Evolutionary conservation across 345 rosid genomes (phyloP).

Genomic region (Iberis pinnata): DNA sequence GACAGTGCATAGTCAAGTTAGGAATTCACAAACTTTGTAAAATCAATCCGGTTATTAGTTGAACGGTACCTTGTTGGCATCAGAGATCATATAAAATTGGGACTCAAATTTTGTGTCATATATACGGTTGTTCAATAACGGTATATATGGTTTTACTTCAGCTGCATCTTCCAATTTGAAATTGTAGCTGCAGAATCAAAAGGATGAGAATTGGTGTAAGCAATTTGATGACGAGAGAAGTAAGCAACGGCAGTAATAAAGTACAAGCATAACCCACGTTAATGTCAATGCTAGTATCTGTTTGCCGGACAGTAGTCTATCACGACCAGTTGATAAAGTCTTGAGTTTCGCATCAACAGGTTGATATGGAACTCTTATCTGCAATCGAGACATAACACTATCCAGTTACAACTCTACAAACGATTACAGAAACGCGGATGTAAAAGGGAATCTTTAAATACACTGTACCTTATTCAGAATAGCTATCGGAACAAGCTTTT

Average conservation of each 20-base stretch:
- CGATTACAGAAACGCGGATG: slow-evolving; percentile 2
- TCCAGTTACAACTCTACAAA: slow-evolving; percentile 16
- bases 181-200: slow-evolving; percentile 61
- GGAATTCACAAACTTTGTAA: not conserved
- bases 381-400: slow-evolving; percentile 20
- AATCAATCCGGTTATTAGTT: slow-evolving; percentile 1
- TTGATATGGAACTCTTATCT: slow-evolving; percentile 81
- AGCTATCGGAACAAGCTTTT: slow-evolving; percentile 69
- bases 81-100: slow-evolving; percentile 91
- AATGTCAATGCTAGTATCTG: slow-evolving; percentile 79
- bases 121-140: slow-evolving; percentile 83
- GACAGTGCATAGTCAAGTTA: slow-evolving; percentile 4
- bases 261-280: slow-evolving; percentile 46
- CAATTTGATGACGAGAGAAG: slow-evolving; percentile 8
- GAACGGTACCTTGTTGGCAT: slow-evolving; percentile 70
- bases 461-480: slow-evolving; percentile 63
- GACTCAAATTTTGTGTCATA: slow-evolving; percentile 97
- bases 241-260: slow-evolving; percentile 11
- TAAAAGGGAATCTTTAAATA: slow-evolving; percentile 6
- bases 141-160: slow-evolving; percentile 76
- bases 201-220: slow-evolving; percentile 2
- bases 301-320: slow-evolving; percentile 86
- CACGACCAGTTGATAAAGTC: slow-evolving; percentile 62
- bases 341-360: slow-evolving; percentile 71
- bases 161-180: slow-evolving; percentile 92